phyloP scores from a whole-genome alignment of 1,284 basidiomycete genomes.

The Marasmius sp. region DNA sequence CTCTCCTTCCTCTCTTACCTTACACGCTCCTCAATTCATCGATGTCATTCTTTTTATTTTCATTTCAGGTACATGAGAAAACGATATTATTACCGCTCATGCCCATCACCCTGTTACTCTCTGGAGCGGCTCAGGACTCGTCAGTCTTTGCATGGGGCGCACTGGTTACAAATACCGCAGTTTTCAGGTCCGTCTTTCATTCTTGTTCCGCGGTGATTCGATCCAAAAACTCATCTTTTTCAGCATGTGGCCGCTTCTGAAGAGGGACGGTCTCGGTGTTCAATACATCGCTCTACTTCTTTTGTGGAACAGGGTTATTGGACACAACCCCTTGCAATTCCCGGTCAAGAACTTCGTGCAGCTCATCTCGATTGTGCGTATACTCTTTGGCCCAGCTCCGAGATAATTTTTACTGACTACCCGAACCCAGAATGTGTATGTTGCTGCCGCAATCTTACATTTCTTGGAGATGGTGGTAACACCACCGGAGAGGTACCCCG shows the following conservation, averaged over 20 bases:
- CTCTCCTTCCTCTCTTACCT: constrained; percentile 61
- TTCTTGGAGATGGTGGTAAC: constrained; percentile 58
- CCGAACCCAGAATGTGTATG: constrained; percentile 55
- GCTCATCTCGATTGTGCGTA: constrained; percentile 58
- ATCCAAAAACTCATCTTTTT: constrained; percentile 6
- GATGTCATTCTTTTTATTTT: constrained; percentile 92
- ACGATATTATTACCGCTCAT: constrained; percentile 86
- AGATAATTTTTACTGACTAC: not conserved
- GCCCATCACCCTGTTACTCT: constrained; percentile 80
- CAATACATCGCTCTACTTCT: constrained; percentile 70
- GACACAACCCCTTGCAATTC: constrained; percentile 59
- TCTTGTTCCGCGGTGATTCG: not conserved
- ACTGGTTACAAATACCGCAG: constrained; percentile 82
- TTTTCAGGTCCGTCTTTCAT: constrained; percentile 69
- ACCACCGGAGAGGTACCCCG: constrained; percentile 78
- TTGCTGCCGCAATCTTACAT: constrained; percentile 58
- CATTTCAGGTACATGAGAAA: constrained; percentile 96
- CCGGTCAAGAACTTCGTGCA: constrained; percentile 19
- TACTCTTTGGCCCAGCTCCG: constrained; percentile 1
- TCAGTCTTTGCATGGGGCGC: constrained; percentile 77
- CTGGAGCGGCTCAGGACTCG: constrained; percentile 58
- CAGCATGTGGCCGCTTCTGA: constrained; percentile 90
- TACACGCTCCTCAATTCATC: constrained; percentile 74
- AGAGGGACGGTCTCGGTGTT: constrained; percentile 75
- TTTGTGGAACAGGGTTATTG: constrained; percentile 83